Conservation (phyloP, 1,139 yeast genomes). For the Saccharomyces uvarum region DNA sequence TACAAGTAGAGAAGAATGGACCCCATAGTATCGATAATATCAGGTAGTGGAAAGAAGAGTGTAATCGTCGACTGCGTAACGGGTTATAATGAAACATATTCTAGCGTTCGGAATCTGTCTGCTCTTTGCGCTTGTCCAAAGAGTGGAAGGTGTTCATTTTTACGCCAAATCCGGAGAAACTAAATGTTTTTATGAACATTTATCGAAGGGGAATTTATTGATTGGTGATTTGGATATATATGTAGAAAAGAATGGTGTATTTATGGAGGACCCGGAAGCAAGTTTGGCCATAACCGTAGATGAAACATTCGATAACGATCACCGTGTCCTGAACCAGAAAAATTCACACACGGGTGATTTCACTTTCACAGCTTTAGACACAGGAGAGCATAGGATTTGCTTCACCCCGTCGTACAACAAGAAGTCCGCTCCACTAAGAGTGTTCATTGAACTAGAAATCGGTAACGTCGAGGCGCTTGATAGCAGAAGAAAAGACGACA, state of each 20-base stretch:
- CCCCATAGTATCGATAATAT: background rate
- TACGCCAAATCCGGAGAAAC: constrained; percentile 29
- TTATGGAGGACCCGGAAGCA: constrained; percentile 33
- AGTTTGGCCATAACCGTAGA: constrained; percentile 41
- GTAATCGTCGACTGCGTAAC: background rate
- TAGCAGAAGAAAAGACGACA: constrained; percentile 39
- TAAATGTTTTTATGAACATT: constrained; percentile 49
- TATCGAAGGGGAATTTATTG: constrained; percentile 43
- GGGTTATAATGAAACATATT: background rate
- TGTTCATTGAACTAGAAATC: constrained; percentile 43
- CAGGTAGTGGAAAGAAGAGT: background rate
- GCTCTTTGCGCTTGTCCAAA: background rate
- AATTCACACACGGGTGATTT: constrained; percentile 48
- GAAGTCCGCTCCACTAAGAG: constrained; percentile 35
- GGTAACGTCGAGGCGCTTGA: constrained; percentile 43
- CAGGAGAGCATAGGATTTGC: constrained; percentile 59
- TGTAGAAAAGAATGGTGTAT: constrained; percentile 32
- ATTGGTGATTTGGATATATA: constrained; percentile 39
- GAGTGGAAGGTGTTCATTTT: constrained; percentile 24
- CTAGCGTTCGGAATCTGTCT: background rate
- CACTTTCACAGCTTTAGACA: constrained; percentile 51
- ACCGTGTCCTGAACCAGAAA: constrained; percentile 50
- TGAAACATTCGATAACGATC: constrained; percentile 51
- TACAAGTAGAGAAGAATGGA: background rate
- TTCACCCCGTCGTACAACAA: constrained; percentile 46